Base-by-base conservation (phyloP, 257 asterid genomes). In the Solanum piurae region DNA sequence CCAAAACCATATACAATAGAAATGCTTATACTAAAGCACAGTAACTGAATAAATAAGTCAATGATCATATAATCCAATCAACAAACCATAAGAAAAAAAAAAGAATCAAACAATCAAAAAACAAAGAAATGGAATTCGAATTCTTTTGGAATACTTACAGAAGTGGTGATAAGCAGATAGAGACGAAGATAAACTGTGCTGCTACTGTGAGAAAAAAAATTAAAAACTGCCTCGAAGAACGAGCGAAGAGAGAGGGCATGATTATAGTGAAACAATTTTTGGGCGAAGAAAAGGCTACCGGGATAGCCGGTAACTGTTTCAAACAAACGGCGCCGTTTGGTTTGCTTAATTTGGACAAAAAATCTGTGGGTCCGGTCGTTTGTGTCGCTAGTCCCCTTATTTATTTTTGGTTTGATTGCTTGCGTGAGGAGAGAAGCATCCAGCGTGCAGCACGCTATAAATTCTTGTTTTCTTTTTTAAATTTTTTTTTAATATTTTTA, bases 361-460 rank as follows among this genome's bases (percentile, higher is more conserved):
- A 46, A 80, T 13, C 6, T 46, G 85, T 49, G 69, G 85, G 69
- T 10, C 42, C 68, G 25, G 64, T 20, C 25, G 10, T 18, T 18
- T 1, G 11, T 21, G 25, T 9, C 11, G 83, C 13, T 38, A 46
- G 86, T 40, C n/a, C 34, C 60, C 13, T 14, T 64, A n/a, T 11
- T 11, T 64, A 12, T 27, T 16, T 4, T 71, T 18, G 4, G 36
- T 34, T 37, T 74, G 74, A 52, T 69, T 86, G 83, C 87, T 86
- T 86, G 87, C 69, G 42, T 20, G 69, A 42, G 69, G 83, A 29
- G 87, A 27, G 87, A 86, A 66, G 87, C 46, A 69, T 86, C 87
- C 42, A 64, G 77, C 14, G 87, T 37, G 52, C 31, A 31, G 52
- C 33, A 37, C 52, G 31, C 52, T 2, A 72, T 5, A 9, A 73